Evolutionary conservation across 1,284 basidiomycete species (phyloP), one percentile per base, ranked within the genome.

Genomic region (Ustilago xerochloae): DNA sequence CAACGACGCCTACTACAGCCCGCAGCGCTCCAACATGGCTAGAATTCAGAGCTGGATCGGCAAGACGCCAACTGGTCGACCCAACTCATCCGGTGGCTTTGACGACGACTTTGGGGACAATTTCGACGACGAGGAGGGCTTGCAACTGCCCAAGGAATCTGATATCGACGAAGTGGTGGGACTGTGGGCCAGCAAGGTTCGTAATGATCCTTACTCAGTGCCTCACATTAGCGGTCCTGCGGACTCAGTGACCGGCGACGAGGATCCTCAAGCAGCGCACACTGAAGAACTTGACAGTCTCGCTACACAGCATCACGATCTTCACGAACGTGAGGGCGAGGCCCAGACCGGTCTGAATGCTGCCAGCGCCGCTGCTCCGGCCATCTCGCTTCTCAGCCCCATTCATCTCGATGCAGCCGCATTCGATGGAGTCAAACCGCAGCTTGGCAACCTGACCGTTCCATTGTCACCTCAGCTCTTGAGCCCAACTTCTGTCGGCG

Each of bases 341-440:
- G 28, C 32, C 26, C 35, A 70, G 28, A n/a, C 32, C 3, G 49
- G 13, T 22, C 33, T 61, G 36, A 45, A 32, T 5, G 26, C 64
- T 5, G 60, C 56, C 5, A 26, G 20, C 6, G 22, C 7, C 2
- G 24, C 63, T 2, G 53, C 53, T 6, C 60, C 60, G 18, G 53
- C 52, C 7, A 18, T 60, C 20, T 70, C 77, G 18, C 69, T 79
- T 4, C 64, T 79, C 18, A 79, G 78, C 48, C 78, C 78, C 0
- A 78, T 79, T 38, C 73, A 75, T 20, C 63, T 79, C 22, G 78
- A 77, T 15, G 53, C 55, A 6, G 54, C 59, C 6, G 52, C 68
- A 1, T 78, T 78, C 28, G 59, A 32, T 4, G 75, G 75, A 8
- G 41, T 63, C 26, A 57, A 59, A 29, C 67, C 75, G 4, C 43